These are phyloP conservation scores for Cicer pinnatifidum DNA, from an alignment of 306 rosid species.

Conservation along the genomic window DNA sequence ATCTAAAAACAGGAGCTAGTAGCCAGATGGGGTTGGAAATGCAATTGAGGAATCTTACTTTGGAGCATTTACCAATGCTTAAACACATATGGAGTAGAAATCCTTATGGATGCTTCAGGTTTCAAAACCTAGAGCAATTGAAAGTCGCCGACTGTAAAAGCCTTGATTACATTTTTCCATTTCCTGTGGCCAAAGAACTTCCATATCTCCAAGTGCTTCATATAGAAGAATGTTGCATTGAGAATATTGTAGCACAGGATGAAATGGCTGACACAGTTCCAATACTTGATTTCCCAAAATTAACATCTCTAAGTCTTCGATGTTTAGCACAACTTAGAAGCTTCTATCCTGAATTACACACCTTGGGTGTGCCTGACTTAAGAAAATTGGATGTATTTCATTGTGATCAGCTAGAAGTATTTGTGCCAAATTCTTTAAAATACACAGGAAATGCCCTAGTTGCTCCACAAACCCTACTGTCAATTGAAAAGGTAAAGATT, in stretches of 20 bases:
- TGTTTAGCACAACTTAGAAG: background rate
- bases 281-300: background rate
- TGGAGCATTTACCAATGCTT: background rate
- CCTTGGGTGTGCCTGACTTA: background rate
- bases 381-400: background rate
- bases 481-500: background rate
- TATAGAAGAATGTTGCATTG: background rate
- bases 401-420: background rate
- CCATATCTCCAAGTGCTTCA: background rate
- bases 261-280: background rate
- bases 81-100: constrained; percentile 30
- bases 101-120: background rate
- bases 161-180: background rate
- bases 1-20: background rate
- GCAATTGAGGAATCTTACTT: background rate
- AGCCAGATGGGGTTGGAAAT: background rate
- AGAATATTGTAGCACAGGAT: constrained; percentile 4
- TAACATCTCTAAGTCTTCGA: background rate
- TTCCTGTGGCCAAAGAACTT: background rate
- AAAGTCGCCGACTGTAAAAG: background rate
- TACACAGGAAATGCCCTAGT: background rate
- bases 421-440: background rate
- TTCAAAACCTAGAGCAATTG: background rate
- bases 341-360: background rate
- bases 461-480: background rate